Evolutionary conservation across 495 filamentous ascomycete genomes (phyloP).

Genomic region (Diplogelasinospora grovesii): DNA sequence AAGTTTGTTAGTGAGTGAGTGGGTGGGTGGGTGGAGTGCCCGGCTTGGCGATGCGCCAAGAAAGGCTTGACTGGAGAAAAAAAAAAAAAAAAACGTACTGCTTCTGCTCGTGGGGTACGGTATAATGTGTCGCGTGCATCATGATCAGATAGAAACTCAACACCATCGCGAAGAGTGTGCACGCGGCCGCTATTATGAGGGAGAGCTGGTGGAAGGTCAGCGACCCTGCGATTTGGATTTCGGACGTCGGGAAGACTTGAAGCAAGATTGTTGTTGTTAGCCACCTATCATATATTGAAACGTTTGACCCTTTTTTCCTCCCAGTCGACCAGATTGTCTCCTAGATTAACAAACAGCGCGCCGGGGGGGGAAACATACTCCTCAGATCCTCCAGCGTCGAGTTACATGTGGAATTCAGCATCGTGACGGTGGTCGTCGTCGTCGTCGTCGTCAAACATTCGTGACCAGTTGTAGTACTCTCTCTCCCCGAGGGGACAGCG

Average conservation of each 20-base stretch:
- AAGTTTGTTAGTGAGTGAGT: not conserved
- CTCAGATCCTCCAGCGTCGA: slow-evolving; percentile 49
- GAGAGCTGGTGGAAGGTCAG: slow-evolving; percentile 53
- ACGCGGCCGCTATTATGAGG: slow-evolving; percentile 46
- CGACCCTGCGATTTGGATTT: slow-evolving; percentile 35
- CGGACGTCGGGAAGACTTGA: slow-evolving; percentile 24
- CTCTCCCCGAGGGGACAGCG: not conserved
- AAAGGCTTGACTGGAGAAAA: not conserved
- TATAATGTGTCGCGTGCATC: slow-evolving; percentile 76
- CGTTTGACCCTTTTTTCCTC: too few relatives aligned
- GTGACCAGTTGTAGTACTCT: not conserved
- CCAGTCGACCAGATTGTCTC: too few relatives aligned
- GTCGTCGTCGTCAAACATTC: not conserved
- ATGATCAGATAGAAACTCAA: slow-evolving; percentile 61
- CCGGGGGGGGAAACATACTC: slow-evolving; percentile 39
- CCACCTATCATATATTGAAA: too few relatives aligned
- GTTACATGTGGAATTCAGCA: slow-evolving; percentile 43
- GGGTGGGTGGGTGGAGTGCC: too few relatives aligned
- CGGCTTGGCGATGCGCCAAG: too few relatives aligned
- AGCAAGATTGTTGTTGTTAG: slow-evolving; percentile 1
- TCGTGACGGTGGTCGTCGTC: too few relatives aligned
- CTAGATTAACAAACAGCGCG: too few relatives aligned
- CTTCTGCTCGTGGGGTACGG: slow-evolving; percentile 72
- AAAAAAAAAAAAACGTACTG: too few relatives aligned
- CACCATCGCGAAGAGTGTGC: slow-evolving; percentile 47